phyloP scores from a whole-genome alignment of 805 yeast species.

The Clavispora santaluciae region DNA sequence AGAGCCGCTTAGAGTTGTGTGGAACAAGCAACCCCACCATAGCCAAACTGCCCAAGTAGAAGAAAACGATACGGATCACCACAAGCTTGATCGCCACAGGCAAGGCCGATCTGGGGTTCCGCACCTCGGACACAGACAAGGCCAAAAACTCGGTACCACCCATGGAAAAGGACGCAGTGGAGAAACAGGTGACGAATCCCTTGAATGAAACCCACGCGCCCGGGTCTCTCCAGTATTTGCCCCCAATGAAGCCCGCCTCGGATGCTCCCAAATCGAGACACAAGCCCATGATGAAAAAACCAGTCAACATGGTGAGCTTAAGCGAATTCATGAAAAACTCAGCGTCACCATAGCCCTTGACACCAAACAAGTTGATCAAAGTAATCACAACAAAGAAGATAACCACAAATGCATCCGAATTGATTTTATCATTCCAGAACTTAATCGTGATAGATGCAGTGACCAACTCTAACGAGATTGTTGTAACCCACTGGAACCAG shows the following conservation, averaged over 20 bases:
- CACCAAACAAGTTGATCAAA: constrained; percentile 42
- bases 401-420: constrained; percentile 54
- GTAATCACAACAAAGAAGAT: constrained; percentile 46
- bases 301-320: constrained; percentile 34
- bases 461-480: constrained; percentile 18
- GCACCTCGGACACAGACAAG: constrained; percentile 35
- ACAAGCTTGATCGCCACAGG: constrained; percentile 39
- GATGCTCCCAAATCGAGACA: constrained; percentile 33
- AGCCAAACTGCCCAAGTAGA: constrained; percentile 36
- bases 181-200: constrained; percentile 36
- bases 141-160: constrained; percentile 41
- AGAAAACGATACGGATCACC: constrained; percentile 32
- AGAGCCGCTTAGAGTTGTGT: constrained; percentile 24
- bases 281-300: constrained; percentile 39
- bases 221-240: constrained; percentile 39
- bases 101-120: constrained; percentile 35
- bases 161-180: constrained; percentile 37
- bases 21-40: constrained; percentile 40
- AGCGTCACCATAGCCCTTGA: constrained; percentile 44
- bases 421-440: constrained; percentile 49
- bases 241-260: constrained; percentile 33
- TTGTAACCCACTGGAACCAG: constrained; percentile 26
- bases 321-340: constrained; percentile 36
- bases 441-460: constrained; percentile 44
- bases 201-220: constrained; percentile 35